Conservation (phyloP, 495 filamentous ascomycete species). For the Penicillium odoratum region DNA sequence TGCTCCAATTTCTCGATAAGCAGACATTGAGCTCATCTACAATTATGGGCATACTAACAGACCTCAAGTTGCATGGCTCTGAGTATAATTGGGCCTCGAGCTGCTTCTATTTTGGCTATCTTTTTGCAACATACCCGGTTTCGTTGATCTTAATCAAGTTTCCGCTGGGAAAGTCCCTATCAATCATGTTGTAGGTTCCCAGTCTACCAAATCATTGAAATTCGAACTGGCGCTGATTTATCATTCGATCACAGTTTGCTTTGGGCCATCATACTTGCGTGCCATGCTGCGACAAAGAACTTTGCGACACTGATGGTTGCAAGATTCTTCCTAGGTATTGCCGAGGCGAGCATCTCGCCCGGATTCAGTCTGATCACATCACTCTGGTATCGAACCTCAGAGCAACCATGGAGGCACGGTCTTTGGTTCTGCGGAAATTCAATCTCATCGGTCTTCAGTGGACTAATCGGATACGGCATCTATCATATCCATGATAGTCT, state of each 20-base stretch:
- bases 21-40: too few relatives aligned
- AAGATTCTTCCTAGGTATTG: slow-evolving; percentile 50
- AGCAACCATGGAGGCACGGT: slow-evolving; percentile 53
- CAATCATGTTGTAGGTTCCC: too few relatives aligned
- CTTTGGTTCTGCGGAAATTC: slow-evolving; percentile 46
- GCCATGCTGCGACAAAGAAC: slow-evolving; percentile 47
- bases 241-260: slow-evolving; percentile 14
- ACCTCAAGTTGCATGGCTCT: too few relatives aligned
- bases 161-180: too few relatives aligned
- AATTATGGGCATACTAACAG: too few relatives aligned
- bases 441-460: slow-evolving; percentile 25
- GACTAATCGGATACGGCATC: slow-evolving; percentile 26
- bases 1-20: too few relatives aligned
- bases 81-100: too few relatives aligned
- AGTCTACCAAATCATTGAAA: too few relatives aligned
- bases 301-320: slow-evolving; percentile 48
- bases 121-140: too few relatives aligned
- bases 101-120: too few relatives aligned
- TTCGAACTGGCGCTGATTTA: too few relatives aligned
- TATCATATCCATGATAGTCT: slow-evolving; percentile 21
- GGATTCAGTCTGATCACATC: slow-evolving; percentile 35
- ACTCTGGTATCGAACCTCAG: slow-evolving; percentile 43
- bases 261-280: slow-evolving; percentile 47
- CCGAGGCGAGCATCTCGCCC: slow-evolving; percentile 48
- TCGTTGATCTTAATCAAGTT: too few relatives aligned